Evolutionary conservation across 1,139 yeast species (phyloP), one percentile per base, ranked within the genome.

Genomic region (Magnusiomyces magnusii): DNA sequence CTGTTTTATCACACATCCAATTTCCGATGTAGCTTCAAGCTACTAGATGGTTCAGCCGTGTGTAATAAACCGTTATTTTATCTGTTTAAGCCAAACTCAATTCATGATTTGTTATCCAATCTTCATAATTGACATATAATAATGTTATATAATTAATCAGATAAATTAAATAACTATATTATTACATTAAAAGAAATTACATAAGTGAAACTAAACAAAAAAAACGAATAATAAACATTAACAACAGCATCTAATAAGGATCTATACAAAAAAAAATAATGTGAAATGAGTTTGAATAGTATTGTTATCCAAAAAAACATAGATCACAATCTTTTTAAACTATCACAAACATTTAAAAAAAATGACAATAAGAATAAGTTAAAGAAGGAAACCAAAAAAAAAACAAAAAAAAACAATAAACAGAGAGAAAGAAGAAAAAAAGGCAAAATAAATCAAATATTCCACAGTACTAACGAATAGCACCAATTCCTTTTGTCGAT

Each of bases 191-290:
- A 53, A 28, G 31, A 28, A n/a, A 44, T 49, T 49, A 31, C 39
- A 47, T 47, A 47, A 51, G 36, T 56, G 56, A 24, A 41, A 42
- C 49, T 27, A 28, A 54, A 47, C 44, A 54, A 49, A 54, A 47
- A 53, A 57, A 44, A 54, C 15, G n/a, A 53, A 5, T n/a, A 2
- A 23, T 42, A 23, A 28, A 36, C 36, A n/a, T 47, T 53, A 36
- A 54, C 47, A 47, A 57, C n/a, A n/a, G n/a, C n/a, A n/a, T n/a
- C n/a, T n/a, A 54, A 51, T 25, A 55, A 54, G 47, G n/a, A 53
- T 39, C 51, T 7, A 47, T 24, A 19, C 25, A 44, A 19, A 21
- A 21, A 47, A 15, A 19, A 24, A 47, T 24, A 25, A 47, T n/a
- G n/a, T n/a, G n/a, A n/a, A n/a, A n/a, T n/a, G n/a, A n/a, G n/a